Evolutionary conservation across 768 basidiomycete species (phyloP).

Genomic region (Grammothele lineata): DNA sequence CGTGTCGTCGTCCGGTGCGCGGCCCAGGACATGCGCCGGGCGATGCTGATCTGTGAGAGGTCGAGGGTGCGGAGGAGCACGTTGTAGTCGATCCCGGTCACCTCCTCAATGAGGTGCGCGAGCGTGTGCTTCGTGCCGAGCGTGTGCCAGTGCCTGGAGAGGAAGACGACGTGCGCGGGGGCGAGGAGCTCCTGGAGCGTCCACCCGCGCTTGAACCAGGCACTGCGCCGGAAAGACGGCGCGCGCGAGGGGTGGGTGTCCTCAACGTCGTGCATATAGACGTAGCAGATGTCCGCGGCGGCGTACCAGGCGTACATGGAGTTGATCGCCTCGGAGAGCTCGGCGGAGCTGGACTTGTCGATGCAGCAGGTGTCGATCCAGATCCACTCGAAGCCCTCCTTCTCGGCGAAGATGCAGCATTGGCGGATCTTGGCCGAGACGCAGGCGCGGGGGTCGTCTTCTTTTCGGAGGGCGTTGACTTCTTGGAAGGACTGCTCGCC

Average conservation of each 20-base stretch:
- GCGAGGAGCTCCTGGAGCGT: slow-evolving; percentile 8
- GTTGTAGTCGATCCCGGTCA: background rate
- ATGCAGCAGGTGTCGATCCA: slow-evolving; percentile 5
- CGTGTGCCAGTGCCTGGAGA: background rate
- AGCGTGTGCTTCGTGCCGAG: background rate
- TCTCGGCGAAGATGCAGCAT: background rate
- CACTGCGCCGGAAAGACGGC: background rate
- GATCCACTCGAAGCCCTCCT: background rate
- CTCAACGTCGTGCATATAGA: background rate
- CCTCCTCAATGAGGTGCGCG: background rate
- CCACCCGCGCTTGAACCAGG: slow-evolving; percentile 1
- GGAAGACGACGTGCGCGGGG: background rate
- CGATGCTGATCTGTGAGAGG: background rate
- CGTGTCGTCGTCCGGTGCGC: background rate
- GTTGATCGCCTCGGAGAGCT: slow-evolving; percentile 7
- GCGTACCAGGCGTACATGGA: slow-evolving; percentile 6
- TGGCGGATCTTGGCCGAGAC: background rate
- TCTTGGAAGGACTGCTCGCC: background rate
- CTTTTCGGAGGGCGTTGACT: background rate
- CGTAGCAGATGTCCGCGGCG: background rate
- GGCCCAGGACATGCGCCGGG: slow-evolving; percentile 1
- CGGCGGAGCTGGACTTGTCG: slow-evolving; percentile 3
- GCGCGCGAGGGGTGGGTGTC: background rate
- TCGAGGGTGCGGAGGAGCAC: background rate
- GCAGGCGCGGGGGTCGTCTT: background rate